Evolutionary conservation across 164 flowering plant species (phyloP), one percentile per base, ranked within the genome.

Genomic region (Tetrastigma voinierianum): DNA sequence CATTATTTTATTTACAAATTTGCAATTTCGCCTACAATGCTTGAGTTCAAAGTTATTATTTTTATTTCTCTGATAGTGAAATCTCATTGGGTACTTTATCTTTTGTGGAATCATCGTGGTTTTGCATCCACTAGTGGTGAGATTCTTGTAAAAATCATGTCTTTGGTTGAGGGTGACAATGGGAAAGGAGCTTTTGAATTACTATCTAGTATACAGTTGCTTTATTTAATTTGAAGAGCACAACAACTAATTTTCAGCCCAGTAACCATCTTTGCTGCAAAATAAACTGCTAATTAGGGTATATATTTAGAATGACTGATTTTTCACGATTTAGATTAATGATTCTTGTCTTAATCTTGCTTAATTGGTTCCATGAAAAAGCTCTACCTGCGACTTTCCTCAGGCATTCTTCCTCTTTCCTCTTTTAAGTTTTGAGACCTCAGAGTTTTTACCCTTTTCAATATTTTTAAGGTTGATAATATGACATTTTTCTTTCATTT

Each of bases 221-320:
- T 32, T 65, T 57, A 20, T 65, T 65, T 25, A 48, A 67, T 67
- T 11, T 58, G 57, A 59, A 59, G 63, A 67, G 64, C 49, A 58
- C 57, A 17, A 48, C 52, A 48, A 48, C 7, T 23, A 57, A 67
- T 49, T 32, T 25, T 32, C 40, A 32, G 40, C 40, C 61, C 43
- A 32, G 21, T 10, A 44, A 24, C 25, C 58, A 11, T 57, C 52
- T 56, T 7, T 48, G 32, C 47, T 20, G 17, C 47, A 20, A 40
- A 19, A 13, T 46, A 17, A 46, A 15, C 10, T 46, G 52, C 8
- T 61, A 25, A 15, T 2, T 23, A 6, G 9, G 16, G 3, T 14
- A 4, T 44, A n/a, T 21, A 12, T 32, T 7, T 32, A 32, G 40
- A 32, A 4, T 32, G 40, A 32, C 5, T 32, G 6, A 32, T 32